Evolutionary conservation across 2,329 filamentous ascomycete species (phyloP), one percentile per base, ranked within the genome.

Genomic region (Dryadomyces quercivorus): DNA sequence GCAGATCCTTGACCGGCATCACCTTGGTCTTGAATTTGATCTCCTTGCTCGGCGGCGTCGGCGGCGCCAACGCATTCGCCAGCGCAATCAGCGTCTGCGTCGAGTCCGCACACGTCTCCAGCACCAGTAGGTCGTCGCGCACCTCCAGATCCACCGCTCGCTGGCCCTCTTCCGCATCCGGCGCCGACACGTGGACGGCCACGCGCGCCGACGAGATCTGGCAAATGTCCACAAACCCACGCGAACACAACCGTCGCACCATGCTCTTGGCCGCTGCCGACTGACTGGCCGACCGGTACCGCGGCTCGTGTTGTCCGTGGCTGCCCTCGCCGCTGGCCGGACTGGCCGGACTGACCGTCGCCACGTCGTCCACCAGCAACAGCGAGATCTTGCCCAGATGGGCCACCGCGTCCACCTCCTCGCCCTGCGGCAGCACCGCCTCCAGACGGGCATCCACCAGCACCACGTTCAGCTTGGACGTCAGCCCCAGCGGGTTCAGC

Each of bases 51-150:
- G 91, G 89, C 0, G 90, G 85, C 8, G 82, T 84, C 1, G 93
- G 92, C 5, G 92, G 93, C 42, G 84, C 82, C 5, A 98, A 75
- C 0, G 86, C 90, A 62, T 86, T 88, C 16, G 91, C 71, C 45
- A 95, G 77, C 2, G 80, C 77, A 52, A 95, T 85, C 15, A 98
- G 75, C 0, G 93, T 98, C 66, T 96, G 90, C 0, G 90, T 97
- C 1, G 93, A 98, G 68, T 98, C 93, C 34, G 93, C 93, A 63
- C 94, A 98, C 1, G 91, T 94, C 68, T 98, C 93, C 7, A 98
- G 72, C 38, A 98, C 84, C 53, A 98, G 75, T 1, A 98, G 75
- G 59, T 95, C 86, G 63, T 95, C 91, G 57, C 82, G 82, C 49
- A 97, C 72, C 59, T 95, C 88, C 1, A 96, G 76, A 60, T 93